Evolutionary conservation across 192 early-diverging fungal genomes (phyloP).

Genomic region (Coemansia sp.): DNA sequence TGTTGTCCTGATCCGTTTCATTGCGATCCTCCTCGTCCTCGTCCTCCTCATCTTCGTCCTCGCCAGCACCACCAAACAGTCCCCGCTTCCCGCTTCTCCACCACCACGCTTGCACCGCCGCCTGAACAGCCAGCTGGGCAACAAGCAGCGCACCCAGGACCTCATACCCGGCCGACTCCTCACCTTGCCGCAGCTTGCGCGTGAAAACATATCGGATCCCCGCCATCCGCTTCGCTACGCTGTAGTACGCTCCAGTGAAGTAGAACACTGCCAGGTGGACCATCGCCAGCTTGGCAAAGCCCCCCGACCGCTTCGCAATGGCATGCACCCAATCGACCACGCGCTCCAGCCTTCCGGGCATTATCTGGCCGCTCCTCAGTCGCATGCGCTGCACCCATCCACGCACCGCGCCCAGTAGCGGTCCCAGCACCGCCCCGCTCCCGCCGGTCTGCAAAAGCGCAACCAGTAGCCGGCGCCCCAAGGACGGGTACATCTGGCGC

Average conservation of each 20-base stretch:
- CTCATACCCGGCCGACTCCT: slow-evolving; percentile 79
- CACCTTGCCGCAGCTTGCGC: slow-evolving; percentile 68
- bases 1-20: neutral
- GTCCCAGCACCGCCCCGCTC: slow-evolving; percentile 1
- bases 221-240: slow-evolving; percentile 73
- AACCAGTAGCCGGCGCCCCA: slow-evolving; percentile 36
- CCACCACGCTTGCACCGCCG: slow-evolving; percentile 41
- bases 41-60: slow-evolving; percentile 30
- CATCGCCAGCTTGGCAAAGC: slow-evolving; percentile 31
- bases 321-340: slow-evolving; percentile 7
- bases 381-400: slow-evolving; percentile 27
- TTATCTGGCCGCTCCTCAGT: neutral
- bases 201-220: slow-evolving; percentile 84
- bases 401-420: slow-evolving; percentile 15
- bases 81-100: slow-evolving; percentile 7
- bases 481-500: slow-evolving; percentile 55
- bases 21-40: slow-evolving; percentile 11
- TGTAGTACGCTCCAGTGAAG: slow-evolving; percentile 80
- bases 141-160: slow-evolving; percentile 79
- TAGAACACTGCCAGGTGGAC: slow-evolving; percentile 89
- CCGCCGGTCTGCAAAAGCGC: slow-evolving; percentile 38
- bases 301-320: slow-evolving; percentile 10
- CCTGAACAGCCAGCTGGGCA: slow-evolving; percentile 68
- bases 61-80: neutral
- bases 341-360: slow-evolving; percentile 4